Evolutionary conservation across 139 green algal genomes (phyloP).

Genomic region (Chlorella sorokiniana): DNA sequence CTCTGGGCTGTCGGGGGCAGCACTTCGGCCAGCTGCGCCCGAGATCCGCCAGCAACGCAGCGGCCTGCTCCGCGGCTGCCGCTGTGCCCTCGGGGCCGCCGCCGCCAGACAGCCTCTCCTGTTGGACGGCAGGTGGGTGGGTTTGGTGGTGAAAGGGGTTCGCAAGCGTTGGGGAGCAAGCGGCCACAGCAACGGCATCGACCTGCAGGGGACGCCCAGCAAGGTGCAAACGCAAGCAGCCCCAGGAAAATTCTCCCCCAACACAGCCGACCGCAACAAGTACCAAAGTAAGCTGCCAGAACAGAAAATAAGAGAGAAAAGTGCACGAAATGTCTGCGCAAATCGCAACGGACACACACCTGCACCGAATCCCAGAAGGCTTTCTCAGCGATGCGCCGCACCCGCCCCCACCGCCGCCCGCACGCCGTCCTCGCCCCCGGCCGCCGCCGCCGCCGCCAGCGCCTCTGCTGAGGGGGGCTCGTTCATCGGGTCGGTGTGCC

Average conservation of each 20-base stretch:
- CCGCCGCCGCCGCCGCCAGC: conserved; percentile 8
- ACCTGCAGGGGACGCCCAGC: no score
- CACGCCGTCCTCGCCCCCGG: background rate
- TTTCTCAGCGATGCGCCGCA: conserved; percentile 67
- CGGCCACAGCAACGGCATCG: no score
- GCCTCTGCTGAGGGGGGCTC: no score
- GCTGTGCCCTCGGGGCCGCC: background rate
- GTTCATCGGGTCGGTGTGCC: conserved; percentile 29
- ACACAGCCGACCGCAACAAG: no score
- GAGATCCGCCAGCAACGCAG: conserved; percentile 53
- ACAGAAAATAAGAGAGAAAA: no score
- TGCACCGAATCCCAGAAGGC: conserved; percentile 77
- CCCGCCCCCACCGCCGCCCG: conserved; percentile 39
- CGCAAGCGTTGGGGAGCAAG: no score
- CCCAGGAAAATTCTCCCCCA: no score
- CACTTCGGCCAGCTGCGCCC: conserved; percentile 49
- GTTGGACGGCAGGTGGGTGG: background rate
- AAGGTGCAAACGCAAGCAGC: no score
- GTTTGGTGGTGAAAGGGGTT: background rate
- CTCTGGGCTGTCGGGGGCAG: conserved; percentile 24
- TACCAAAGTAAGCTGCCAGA: no score
- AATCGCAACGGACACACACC: background rate
- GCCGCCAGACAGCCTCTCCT: conserved; percentile 20
- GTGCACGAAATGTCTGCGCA: no score
- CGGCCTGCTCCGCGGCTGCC: conserved; percentile 31